A percentile compares a stretch with the other conserved stretches of the same genome.
phyloP scores from a whole-genome alignment of 2,329 filamentous ascomycete species.

The Fusarium mangiferae region DNA sequence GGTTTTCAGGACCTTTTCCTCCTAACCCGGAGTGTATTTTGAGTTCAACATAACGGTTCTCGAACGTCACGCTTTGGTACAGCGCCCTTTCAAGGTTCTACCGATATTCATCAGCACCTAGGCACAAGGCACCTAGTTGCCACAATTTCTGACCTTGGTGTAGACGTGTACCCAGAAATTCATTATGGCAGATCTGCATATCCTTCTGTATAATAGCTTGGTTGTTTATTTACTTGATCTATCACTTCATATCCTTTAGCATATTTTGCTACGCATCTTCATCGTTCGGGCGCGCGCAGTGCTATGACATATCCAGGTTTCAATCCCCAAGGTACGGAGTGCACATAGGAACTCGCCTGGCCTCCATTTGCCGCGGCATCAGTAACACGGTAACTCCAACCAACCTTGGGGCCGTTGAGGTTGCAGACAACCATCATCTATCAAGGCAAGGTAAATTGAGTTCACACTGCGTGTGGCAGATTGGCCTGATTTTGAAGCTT shows the following conservation, averaged over 20 bases:
- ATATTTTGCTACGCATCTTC: not conserved
- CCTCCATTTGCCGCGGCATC: constrained; percentile 10
- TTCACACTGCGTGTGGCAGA: constrained; percentile 6
- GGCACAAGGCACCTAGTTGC: not conserved
- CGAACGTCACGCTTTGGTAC: not conserved
- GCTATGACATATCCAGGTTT: not conserved
- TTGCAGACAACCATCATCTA: not conserved
- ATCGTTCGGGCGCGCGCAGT: not conserved
- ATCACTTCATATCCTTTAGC: not conserved
- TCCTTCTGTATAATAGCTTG: not conserved
- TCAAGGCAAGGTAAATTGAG: not conserved
- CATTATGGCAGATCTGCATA: not conserved
- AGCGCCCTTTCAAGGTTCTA: not conserved
- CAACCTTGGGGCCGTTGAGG: not conserved
- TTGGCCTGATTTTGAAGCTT: not conserved
- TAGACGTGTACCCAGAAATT: not conserved
- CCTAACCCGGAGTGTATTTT: not conserved
- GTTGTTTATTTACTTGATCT: not conserved
- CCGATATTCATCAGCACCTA: not conserved
- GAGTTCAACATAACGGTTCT: not conserved
- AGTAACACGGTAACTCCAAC: not conserved
- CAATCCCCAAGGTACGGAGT: not conserved
- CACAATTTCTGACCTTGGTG: not conserved
- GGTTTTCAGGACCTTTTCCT: not conserved
- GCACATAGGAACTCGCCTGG: not conserved